phyloP scores from a whole-genome alignment of 805 yeast species.

The Candida xyloterini region DNA sequence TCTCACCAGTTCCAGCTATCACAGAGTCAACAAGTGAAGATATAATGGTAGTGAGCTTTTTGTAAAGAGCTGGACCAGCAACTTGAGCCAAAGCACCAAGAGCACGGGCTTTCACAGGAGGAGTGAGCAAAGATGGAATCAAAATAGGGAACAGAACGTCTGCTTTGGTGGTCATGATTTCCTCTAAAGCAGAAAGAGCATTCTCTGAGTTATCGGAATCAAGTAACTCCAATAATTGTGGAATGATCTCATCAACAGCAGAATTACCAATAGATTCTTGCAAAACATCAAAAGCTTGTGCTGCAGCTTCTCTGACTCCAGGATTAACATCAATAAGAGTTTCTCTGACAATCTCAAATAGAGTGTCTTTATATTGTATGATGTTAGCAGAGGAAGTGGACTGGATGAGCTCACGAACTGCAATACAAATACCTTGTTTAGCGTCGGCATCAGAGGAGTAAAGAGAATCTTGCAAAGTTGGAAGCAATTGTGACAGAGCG shows the following conservation, averaged over 20 bases:
- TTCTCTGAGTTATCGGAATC: conserved; percentile 54
- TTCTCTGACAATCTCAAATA: conserved; percentile 72
- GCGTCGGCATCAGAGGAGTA: conserved; percentile 69
- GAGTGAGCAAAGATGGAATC: conserved; percentile 75
- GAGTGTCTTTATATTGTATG: conserved; percentile 58
- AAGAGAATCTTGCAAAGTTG: conserved; percentile 71
- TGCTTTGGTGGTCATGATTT: conserved; percentile 86
- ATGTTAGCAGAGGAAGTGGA: conserved; percentile 66
- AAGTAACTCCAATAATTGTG: conserved; percentile 71
- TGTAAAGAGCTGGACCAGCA: conserved; percentile 79
- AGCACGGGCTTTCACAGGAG: conserved; percentile 89
- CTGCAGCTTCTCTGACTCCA: conserved; percentile 86
- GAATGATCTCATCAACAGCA: conserved; percentile 87
- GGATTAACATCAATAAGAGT: conserved; percentile 74
- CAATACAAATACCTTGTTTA: conserved; percentile 95
- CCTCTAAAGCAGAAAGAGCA: conserved; percentile 86
- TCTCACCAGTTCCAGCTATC: conserved; percentile 36
- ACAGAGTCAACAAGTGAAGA: conserved; percentile 67
- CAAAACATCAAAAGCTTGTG: conserved; percentile 82
- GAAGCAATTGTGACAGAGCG: conserved; percentile 79
- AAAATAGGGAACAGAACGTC: conserved; percentile 92
- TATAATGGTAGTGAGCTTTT: conserved; percentile 68
- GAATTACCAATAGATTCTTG: conserved; percentile 78
- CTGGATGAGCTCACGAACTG: conserved; percentile 78
- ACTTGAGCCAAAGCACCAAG: conserved; percentile 84